Evolutionary conservation across 179 eudicot genomes (phyloP).

Genomic region (Silene noctiflora): DNA sequence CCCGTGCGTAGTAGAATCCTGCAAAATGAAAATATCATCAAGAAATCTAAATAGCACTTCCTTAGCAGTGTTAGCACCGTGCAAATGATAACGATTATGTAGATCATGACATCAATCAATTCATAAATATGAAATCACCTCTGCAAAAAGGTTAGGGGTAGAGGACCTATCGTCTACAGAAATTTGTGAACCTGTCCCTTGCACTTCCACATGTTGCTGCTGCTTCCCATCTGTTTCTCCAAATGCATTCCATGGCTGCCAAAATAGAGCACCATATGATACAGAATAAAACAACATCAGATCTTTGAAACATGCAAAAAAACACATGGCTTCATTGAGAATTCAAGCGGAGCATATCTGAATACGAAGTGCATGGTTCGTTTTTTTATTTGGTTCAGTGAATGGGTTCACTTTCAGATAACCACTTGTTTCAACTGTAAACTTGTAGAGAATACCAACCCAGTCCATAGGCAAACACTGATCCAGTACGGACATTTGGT

Average conservation of each 20-base stretch:
- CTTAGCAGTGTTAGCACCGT: background rate
- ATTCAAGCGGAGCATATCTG: background rate
- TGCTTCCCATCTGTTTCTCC: slow-evolving; percentile 35
- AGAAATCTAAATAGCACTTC: slow-evolving; percentile 11
- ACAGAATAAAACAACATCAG: background rate
- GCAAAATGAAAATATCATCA: slow-evolving; percentile 24
- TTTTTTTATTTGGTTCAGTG: no score
- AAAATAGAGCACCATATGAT: slow-evolving; percentile 1
- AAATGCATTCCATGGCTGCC: slow-evolving; percentile 70
- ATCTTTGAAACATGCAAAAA: background rate
- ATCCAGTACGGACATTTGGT: no score
- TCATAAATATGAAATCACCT: slow-evolving; percentile 32
- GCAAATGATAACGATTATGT: background rate
- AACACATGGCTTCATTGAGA: background rate
- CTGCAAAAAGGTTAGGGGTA: slow-evolving; percentile 16
- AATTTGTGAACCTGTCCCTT: slow-evolving; percentile 33
- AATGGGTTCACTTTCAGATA: no score
- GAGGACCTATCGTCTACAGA: slow-evolving; percentile 29
- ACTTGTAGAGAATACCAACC: no score
- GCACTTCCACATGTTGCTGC: slow-evolving; percentile 18
- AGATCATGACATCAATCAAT: slow-evolving; percentile 16
- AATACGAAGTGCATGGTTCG: no score
- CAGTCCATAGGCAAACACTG: no score
- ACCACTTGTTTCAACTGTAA: no score
- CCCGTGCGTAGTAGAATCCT: slow-evolving; percentile 42